phyloP scores from a whole-genome alignment of 352 stramenopile genomes.

The Elongisporangium undulatum region DNA sequence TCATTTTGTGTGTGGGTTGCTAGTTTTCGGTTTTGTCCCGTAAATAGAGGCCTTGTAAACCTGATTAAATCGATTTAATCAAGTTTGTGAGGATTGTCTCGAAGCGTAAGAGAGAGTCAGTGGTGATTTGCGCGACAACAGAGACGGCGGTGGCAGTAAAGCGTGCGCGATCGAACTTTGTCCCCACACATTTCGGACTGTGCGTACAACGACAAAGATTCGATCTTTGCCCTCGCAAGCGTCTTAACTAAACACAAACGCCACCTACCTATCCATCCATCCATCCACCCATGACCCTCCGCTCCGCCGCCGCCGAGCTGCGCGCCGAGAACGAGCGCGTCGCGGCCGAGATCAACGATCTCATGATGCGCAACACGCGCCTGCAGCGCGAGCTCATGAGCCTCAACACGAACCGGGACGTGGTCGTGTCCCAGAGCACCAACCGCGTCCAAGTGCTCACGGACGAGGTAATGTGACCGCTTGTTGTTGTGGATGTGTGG shows the following conservation, averaged over 20 bases:
- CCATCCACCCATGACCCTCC: neutral
- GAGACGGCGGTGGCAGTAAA: neutral
- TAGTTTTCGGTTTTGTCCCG: neutral
- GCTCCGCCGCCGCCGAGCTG: constrained; percentile 20
- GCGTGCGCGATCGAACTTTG: neutral
- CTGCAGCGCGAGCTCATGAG: constrained; percentile 59
- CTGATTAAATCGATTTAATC: neutral
- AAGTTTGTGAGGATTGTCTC: neutral
- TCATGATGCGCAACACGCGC: constrained; percentile 54
- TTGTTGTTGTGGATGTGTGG: neutral
- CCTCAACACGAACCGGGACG: constrained; percentile 42
- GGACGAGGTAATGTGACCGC: constrained; percentile 21
- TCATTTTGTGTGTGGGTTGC: neutral
- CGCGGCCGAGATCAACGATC: constrained; percentile 45
- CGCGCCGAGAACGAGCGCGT: constrained; percentile 57
- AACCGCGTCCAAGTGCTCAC: constrained; percentile 40
- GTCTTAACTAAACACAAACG: neutral
- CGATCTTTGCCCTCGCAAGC: neutral
- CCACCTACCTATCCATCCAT: neutral
- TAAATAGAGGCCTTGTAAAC: neutral
- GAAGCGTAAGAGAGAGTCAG: neutral
- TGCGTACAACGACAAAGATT: neutral
- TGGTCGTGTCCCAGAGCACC: constrained; percentile 28
- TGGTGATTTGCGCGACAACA: neutral
- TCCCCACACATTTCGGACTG: neutral